These are phyloP conservation scores for Colletotrichum filicis DNA, from an alignment of 2,329 filamentous ascomycete genomes.

Conservation along the genomic window DNA sequence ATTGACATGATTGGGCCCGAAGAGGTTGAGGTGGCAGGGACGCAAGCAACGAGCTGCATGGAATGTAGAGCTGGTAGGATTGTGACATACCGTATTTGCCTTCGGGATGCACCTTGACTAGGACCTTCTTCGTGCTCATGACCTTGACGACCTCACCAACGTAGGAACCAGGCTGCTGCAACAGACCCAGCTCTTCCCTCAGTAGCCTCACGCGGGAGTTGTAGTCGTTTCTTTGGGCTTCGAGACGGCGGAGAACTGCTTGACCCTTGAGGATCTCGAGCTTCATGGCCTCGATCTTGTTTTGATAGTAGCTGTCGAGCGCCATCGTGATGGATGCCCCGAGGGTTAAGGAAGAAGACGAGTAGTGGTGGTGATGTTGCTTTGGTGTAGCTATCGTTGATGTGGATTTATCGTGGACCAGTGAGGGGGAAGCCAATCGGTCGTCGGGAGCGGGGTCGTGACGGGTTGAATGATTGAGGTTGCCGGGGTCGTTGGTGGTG, in stretches of 20 bases:
- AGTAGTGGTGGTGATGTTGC: not conserved
- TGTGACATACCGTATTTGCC: conserved; percentile 91
- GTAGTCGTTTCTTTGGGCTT: conserved; percentile 99
- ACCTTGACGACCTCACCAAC: conserved; percentile 99
- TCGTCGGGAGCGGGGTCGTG: conserved; percentile 17
- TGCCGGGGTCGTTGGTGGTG: not conserved
- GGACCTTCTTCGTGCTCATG: conserved; percentile 98
- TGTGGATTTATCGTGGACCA: not conserved
- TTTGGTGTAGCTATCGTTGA: not conserved
- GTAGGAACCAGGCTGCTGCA: conserved; percentile 98
- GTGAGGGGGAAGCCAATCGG: conserved; percentile 15
- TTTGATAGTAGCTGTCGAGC: conserved; percentile 99
- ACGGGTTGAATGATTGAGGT: conserved; percentile 28
- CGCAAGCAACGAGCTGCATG: not conserved
- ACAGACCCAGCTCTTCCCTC: conserved; percentile 91
- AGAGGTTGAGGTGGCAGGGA: not conserved
- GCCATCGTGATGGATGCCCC: conserved; percentile 76
- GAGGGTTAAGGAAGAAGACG: conserved; percentile 29
- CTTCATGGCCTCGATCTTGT: conserved; percentile 99
- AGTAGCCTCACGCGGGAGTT: conserved; percentile 96
- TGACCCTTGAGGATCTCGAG: conserved; percentile 99
- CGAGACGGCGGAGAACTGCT: conserved; percentile 90
- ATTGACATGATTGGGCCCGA: not conserved
- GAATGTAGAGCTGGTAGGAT: not conserved
- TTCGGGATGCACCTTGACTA: conserved; percentile 98